Base-by-base conservation (phyloP, 306 rosid genomes). In the Vigna mungo region DNA sequence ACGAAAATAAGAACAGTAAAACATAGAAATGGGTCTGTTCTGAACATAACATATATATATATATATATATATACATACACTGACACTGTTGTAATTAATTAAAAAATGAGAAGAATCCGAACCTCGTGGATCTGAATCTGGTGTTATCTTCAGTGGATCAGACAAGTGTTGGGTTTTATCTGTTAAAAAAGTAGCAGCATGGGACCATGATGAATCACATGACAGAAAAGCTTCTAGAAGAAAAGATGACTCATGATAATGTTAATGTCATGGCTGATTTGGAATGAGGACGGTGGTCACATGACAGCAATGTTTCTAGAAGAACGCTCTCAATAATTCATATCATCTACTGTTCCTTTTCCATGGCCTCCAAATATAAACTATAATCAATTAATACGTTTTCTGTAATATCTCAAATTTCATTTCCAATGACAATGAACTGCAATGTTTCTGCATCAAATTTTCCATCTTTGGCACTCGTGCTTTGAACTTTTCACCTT, bases 401-500 rank as follows among this genome's bases (percentile, higher is more conserved):
- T 39, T 39, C 44, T 41, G 4, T 9, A 41, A 9, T 8, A 41
- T 41, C 13, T 9, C 46, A 41, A 9, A 2, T 41, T 41, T 9
- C 0, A 9, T 41, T 41, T 41, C 46, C 44, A 4, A 30, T 8
- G 2, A 1, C 2, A 39, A 41, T 39, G 12, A 41, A 41, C 11
- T 39, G 44, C 43, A 37, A 37, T 37, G 2, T 17, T 9, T 20
- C 3, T 53, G 36, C 51, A 34, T 55, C 54, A 51, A 39, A 56
- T 13, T 7, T 43, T 58, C 68, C 56, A 15, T 59, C 69, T 8
- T 72, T 56, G 1, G 2, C 0, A 0, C 53, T 1, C 7, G 9
- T 70, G 49, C 49, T 71, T 71, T 36, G 64, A 53, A 71, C 36
- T 71, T 71, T 71, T 52, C 30, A 17, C 44, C 59, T 20, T 20